These are phyloP conservation scores for Coelastrella sp. DNA, from an alignment of 139 green algal genomes.

Conservation along the genomic window DNA sequence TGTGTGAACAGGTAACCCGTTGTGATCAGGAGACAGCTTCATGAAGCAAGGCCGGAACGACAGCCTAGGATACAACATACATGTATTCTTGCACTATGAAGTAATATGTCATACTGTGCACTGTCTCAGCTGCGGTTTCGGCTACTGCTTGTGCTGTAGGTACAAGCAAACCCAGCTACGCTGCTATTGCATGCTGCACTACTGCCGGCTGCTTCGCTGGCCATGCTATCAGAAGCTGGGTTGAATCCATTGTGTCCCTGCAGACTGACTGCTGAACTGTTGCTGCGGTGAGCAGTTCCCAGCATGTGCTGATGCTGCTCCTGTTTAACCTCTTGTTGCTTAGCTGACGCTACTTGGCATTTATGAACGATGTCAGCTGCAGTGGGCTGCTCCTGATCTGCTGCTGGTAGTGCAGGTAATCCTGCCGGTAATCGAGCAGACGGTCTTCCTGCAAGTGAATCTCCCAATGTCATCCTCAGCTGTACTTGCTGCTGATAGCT, in stretches of 20 bases:
- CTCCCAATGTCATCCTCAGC: conserved; percentile 21
- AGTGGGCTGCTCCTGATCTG: neutral
- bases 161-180: neutral
- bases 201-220: neutral
- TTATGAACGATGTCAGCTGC: neutral
- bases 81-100: too few species aligned
- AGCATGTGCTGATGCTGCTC: neutral
- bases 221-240: neutral
- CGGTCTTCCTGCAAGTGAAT: neutral
- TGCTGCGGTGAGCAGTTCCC: neutral
- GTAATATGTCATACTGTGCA: too few species aligned
- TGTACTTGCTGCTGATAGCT: conserved; percentile 44
- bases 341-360: neutral
- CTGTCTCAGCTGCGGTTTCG: neutral
- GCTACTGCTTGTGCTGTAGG: neutral
- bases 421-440: too few species aligned
- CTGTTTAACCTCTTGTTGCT: neutral
- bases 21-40: too few species aligned
- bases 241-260: too few species aligned
- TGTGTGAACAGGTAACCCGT: too few species aligned
- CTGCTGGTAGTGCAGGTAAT: neutral
- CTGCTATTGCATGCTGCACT: neutral
- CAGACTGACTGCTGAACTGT: too few species aligned
- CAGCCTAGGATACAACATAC: too few species aligned
- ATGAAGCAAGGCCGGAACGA: too few species aligned